Percentiles rank a stretch among this genome's conserved stretches.
Evolutionary conservation across 2,329 filamentous ascomycete genomes (phyloP).

Genomic region (Pochonia chlamydosporia): DNA sequence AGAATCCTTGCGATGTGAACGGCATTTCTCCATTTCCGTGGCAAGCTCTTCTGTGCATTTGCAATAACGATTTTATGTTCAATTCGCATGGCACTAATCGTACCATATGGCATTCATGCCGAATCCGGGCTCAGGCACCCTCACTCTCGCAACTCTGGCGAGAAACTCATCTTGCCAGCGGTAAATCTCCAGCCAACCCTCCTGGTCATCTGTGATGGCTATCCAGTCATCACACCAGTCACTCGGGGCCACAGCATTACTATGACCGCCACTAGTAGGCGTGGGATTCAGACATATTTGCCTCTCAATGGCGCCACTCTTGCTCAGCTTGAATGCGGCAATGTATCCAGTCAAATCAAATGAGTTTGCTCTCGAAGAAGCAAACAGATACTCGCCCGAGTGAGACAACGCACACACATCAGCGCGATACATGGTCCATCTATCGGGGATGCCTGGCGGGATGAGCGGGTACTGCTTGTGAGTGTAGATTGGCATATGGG

Average conservation of each 20-base stretch:
- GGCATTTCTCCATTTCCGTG: no score
- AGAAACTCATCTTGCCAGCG: conserved; percentile 79
- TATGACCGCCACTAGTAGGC: conserved; percentile 81
- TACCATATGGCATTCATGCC: conserved; percentile 93
- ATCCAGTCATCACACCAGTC: conserved; percentile 84
- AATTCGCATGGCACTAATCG: no score
- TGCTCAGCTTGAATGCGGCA: conserved; percentile 67
- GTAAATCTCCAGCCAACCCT: conserved; percentile 84
- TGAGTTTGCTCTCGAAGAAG: conserved; percentile 73
- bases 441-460: conserved; percentile 58
- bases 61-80: no score
- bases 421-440: conserved; percentile 66
- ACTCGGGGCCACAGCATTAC: conserved; percentile 79
- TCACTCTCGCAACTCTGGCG: conserved; percentile 67
- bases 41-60: no score
- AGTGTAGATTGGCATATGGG: conserved; percentile 73
- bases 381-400: conserved; percentile 72
- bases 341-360: conserved; percentile 76
- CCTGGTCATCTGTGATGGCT: conserved; percentile 83
- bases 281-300: conserved; percentile 81
- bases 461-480: conserved; percentile 72
- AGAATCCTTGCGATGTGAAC: no score
- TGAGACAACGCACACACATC: conserved; percentile 73
- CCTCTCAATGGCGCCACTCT: conserved; percentile 64
- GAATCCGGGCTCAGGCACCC: conserved; percentile 82